These are phyloP conservation scores for Globisporangium spinosum DNA, from an alignment of 352 stramenopile genomes.

Conservation along the genomic window DNA sequence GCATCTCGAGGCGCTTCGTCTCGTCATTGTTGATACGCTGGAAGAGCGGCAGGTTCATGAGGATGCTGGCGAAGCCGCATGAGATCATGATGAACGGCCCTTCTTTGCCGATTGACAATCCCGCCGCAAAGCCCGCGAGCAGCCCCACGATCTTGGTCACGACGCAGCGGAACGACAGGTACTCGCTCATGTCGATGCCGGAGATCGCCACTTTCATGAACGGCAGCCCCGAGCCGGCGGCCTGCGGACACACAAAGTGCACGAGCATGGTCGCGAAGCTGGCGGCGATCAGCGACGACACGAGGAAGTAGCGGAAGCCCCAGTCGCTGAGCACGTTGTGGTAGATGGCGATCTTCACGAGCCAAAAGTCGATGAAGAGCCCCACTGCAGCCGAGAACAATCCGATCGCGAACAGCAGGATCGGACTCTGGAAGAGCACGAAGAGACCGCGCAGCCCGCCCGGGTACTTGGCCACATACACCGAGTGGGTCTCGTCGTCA, in stretches of 20 bases:
- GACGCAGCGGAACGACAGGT: slow-evolving; percentile 64
- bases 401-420: slow-evolving; percentile 62
- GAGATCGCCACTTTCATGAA: slow-evolving; percentile 83
- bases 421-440: slow-evolving; percentile 66
- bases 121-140: slow-evolving; percentile 52
- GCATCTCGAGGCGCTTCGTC: slow-evolving; percentile 77
- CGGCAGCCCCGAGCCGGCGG: slow-evolving; percentile 66
- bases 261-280: slow-evolving; percentile 48
- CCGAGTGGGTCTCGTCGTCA: slow-evolving; percentile 68
- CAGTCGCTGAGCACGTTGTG: slow-evolving; percentile 49
- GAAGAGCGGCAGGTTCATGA: slow-evolving; percentile 73
- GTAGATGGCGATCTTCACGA: slow-evolving; percentile 58
- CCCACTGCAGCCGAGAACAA: slow-evolving; percentile 65
- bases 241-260: slow-evolving; percentile 62
- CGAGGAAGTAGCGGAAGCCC: slow-evolving; percentile 57
- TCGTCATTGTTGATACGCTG: slow-evolving; percentile 74
- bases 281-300: slow-evolving; percentile 46
- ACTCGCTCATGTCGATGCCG: slow-evolving; percentile 77
- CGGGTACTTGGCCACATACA: slow-evolving; percentile 69
- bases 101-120: slow-evolving; percentile 82
- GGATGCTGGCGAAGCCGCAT: slow-evolving; percentile 68
- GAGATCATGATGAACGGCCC: slow-evolving; percentile 88
- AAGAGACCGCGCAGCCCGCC: slow-evolving; percentile 52
- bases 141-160: slow-evolving; percentile 73
- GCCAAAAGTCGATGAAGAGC: slow-evolving; percentile 60